phyloP scores from a whole-genome alignment of 1,139 yeast genomes.

The Lodderomyces oxycetoniae region DNA sequence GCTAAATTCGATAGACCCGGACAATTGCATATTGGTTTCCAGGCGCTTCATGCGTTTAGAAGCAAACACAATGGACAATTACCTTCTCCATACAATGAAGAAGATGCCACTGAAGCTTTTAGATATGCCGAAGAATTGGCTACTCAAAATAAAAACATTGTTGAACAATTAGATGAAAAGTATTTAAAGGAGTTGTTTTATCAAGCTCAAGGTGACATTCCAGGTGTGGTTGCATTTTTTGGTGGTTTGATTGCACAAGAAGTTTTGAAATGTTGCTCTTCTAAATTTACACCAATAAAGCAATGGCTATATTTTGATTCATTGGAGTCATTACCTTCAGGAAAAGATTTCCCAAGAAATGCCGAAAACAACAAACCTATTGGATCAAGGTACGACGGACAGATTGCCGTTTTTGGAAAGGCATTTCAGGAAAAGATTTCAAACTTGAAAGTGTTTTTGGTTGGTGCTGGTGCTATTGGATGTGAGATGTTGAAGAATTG shows the following conservation, averaged over 20 bases:
- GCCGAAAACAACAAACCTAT: slow-evolving; percentile 71
- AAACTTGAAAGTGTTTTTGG: slow-evolving; percentile 79
- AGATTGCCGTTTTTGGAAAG: slow-evolving; percentile 89
- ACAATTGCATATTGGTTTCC: slow-evolving; percentile 87
- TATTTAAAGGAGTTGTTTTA: slow-evolving; percentile 68
- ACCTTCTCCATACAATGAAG: slow-evolving; percentile 74
- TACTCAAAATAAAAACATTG: slow-evolving; percentile 48
- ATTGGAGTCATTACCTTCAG: slow-evolving; percentile 77
- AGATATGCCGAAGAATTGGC: slow-evolving; percentile 59
- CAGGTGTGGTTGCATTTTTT: slow-evolving; percentile 82
- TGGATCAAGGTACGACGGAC: slow-evolving; percentile 83
- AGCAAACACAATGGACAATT: slow-evolving; percentile 56
- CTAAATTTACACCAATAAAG: slow-evolving; percentile 85
- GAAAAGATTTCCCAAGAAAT: slow-evolving; percentile 53
- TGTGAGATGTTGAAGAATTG: slow-evolving; percentile 98
- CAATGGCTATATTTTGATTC: slow-evolving; percentile 95
- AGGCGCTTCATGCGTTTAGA: slow-evolving; percentile 76
- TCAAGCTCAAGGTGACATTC: slow-evolving; percentile 89
- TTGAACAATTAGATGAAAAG: slow-evolving; percentile 60
- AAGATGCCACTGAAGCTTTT: slow-evolving; percentile 68
- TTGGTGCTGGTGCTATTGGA: slow-evolving; percentile 98
- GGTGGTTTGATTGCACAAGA: slow-evolving; percentile 98
- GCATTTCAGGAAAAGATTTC: slow-evolving; percentile 68
- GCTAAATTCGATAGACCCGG: slow-evolving; percentile 92
- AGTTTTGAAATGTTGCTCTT: slow-evolving; percentile 89